Evolutionary conservation across 768 basidiomycete species (phyloP).

Genomic region (Kwoniella dejecticola): DNA sequence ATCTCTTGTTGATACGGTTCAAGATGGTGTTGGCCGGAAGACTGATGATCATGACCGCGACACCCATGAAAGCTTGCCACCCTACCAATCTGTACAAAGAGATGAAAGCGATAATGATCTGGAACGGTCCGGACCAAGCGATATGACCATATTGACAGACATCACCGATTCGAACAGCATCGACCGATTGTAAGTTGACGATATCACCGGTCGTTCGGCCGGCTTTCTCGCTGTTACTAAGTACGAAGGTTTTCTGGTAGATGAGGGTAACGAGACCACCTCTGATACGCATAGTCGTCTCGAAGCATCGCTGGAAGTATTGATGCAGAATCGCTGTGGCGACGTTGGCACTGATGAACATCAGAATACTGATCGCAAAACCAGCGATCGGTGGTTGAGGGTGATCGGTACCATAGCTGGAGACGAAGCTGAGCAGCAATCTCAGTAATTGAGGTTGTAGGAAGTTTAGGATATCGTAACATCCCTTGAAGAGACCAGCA

Average conservation of each 20-base stretch:
- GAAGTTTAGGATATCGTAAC: constrained; percentile 79
- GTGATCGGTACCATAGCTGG: constrained; percentile 61
- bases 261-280: constrained; percentile 83
- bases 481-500: constrained; percentile 65
- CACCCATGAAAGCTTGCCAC: constrained; percentile 87
- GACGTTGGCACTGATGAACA: constrained; percentile 77
- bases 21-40: constrained; percentile 47
- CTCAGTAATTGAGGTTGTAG: constrained; percentile 84
- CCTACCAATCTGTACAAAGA: constrained; percentile 87
- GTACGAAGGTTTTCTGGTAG: constrained; percentile 79
- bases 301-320: constrained; percentile 77
- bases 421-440: constrained; percentile 76
- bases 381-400: constrained; percentile 65
- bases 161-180: constrained; percentile 53
- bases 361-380: constrained; percentile 70
- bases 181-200: constrained; percentile 87
- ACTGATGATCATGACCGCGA: constrained; percentile 77
- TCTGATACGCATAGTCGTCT: constrained; percentile 76
- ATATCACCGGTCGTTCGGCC: constrained; percentile 82
- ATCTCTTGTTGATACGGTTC: constrained; percentile 53
- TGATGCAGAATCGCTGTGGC: constrained; percentile 83
- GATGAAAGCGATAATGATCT: constrained; percentile 85
- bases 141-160: constrained; percentile 66
- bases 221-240: constrained; percentile 80
- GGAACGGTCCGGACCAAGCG: constrained; percentile 79